Evolutionary conservation across 768 basidiomycete genomes (phyloP).

Genomic region (Suillus ampliporus): DNA sequence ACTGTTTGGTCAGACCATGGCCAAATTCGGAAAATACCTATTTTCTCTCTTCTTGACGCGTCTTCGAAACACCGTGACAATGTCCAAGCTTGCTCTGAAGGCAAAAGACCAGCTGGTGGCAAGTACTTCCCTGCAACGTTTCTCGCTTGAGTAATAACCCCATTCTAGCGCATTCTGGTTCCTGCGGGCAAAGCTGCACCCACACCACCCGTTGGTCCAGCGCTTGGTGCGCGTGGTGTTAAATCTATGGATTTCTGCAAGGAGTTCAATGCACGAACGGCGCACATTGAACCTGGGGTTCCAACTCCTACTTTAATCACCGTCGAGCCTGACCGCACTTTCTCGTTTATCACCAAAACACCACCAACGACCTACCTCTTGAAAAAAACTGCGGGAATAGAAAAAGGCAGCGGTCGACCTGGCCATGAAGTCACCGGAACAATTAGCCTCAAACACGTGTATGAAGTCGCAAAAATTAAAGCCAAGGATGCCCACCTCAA

Average conservation of each 20-base stretch:
- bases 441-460: slow-evolving; percentile 94
- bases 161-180: slow-evolving; percentile 76
- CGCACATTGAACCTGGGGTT: slow-evolving; percentile 81
- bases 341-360: slow-evolving; percentile 91
- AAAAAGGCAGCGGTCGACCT: slow-evolving; percentile 87
- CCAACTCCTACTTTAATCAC: slow-evolving; percentile 93
- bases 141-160: slow-evolving; percentile 18
- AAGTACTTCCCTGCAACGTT: slow-evolving; percentile 37
- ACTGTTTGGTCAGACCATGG: neutral
- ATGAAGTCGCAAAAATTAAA: slow-evolving; percentile 99
- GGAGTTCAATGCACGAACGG: slow-evolving; percentile 98
- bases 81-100: slow-evolving; percentile 74
- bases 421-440: slow-evolving; percentile 81
- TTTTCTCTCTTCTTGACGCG: slow-evolving; percentile 1
- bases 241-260: slow-evolving; percentile 99
- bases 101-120: slow-evolving; percentile 80
- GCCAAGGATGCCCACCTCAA: slow-evolving; percentile 87
- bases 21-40: slow-evolving; percentile 2
- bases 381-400: slow-evolving; percentile 88
- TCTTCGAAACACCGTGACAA: slow-evolving; percentile 33
- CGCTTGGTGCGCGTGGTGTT: slow-evolving; percentile 96
- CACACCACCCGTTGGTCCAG: slow-evolving; percentile 95
- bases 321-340: slow-evolving; percentile 93
- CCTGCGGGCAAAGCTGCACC: slow-evolving; percentile 95
- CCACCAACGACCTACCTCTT: slow-evolving; percentile 91